phyloP scores from a whole-genome alignment of 2,329 filamentous ascomycete species.

The Penicillium psychrosexuale region DNA sequence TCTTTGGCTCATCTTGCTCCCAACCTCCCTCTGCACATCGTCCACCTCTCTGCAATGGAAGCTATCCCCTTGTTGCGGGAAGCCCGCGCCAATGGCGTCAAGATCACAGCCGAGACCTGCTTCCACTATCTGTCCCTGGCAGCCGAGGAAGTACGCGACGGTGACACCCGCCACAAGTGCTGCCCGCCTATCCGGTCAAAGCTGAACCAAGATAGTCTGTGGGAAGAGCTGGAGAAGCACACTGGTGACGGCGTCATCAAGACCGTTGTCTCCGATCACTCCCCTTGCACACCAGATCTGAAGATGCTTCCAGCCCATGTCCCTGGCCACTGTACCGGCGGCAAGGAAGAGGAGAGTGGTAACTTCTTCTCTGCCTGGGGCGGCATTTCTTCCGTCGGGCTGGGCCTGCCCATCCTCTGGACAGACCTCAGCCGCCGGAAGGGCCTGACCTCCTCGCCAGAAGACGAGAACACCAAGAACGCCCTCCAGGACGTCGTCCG shows the following conservation, averaged over 20 bases:
- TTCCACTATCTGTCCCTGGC: slow-evolving; percentile 90
- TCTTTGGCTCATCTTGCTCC: slow-evolving; percentile 77
- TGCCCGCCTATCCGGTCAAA: slow-evolving; percentile 85
- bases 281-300: slow-evolving; percentile 89
- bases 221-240: slow-evolving; percentile 67
- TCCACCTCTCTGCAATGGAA: slow-evolving; percentile 86
- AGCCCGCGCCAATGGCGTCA: slow-evolving; percentile 69
- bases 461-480: slow-evolving; percentile 45
- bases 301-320: slow-evolving; percentile 78
- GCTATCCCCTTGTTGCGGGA: slow-evolving; percentile 76
- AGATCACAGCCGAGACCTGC: slow-evolving; percentile 91
- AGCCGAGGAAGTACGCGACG: slow-evolving; percentile 75
- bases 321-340: slow-evolving; percentile 45
- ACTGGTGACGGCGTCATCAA: slow-evolving; percentile 74
- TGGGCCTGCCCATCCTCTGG: slow-evolving; percentile 88
- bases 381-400: slow-evolving; percentile 88
- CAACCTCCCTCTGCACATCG: slow-evolving; percentile 82
- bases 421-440: slow-evolving; percentile 66
- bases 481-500: slow-evolving; percentile 74
- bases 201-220: slow-evolving; percentile 78
- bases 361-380: slow-evolving; percentile 98
- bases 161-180: slow-evolving; percentile 91
- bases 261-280: slow-evolving; percentile 93
- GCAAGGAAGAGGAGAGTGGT: slow-evolving; percentile 50
- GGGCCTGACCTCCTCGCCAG: slow-evolving; percentile 41